Base-by-base conservation (phyloP, 2,329 filamentous ascomycete species). In the Penicillium occitanis region DNA sequence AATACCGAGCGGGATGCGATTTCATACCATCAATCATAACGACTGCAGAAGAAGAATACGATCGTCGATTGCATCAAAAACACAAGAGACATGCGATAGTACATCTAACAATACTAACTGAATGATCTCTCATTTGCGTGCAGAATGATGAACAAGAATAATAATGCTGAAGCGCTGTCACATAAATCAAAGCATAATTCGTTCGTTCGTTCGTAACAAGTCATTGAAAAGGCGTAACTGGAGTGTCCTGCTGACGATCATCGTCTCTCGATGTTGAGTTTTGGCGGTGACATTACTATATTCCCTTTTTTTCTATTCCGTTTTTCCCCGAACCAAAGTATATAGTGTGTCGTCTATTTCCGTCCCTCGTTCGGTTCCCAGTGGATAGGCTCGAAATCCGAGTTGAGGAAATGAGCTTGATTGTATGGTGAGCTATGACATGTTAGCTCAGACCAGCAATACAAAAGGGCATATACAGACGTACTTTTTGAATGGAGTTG, bases 321-420 rank as follows among this genome's bases (percentile, higher is more conserved):
- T 33, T 63, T 63, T 17, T 17, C 25, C 22, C 30, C 17, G 40
- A 51, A 60, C 46, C 40, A 46, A 60, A 30, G 10, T 6, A 46
- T 46, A 44, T 46, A 42, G 17, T 25, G 30, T 60, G 35, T 33
- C 28, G 30, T 35, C 67, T 72, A 73, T 71, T 74, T 75, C 62
- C 75, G 71, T 64, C 72, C 74, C 19, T 81, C 77, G 59, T 73
- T 74, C n/a, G 79, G 79, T 48, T 77, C 77, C 76, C 77, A 82
- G 66, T 81, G 79, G 40, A 79, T 77, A 14, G 80, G 80, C 67
- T 83, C 75, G 65, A 83, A 81, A 64, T 82, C 74, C 37, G 77
- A 72, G 68, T 83, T 79, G 64, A 79, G 76, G 70, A 82, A 82
- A 71, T 83, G 78, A 53, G 80, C 78, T 68, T 80, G 77, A 68